Evolutionary conservation across 495 filamentous ascomycete species (phyloP), one percentile per base, ranked within the genome.

Genomic region (Chaetomidium leptoderma): DNA sequence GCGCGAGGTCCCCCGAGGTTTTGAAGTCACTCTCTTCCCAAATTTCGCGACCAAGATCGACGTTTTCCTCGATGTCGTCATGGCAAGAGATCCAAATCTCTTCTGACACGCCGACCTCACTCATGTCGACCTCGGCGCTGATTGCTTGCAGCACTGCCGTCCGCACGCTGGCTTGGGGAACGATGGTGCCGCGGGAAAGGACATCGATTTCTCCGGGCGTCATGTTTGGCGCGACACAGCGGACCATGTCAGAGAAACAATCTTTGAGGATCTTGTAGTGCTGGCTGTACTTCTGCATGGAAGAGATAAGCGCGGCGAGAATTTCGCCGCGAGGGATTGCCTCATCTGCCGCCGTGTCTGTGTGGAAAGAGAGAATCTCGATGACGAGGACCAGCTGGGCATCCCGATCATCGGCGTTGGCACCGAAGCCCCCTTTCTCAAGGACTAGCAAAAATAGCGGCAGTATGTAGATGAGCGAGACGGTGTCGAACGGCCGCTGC

Each of bases 191-290:
- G 49, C 81, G 74, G 11, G 91, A 76, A 11, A 97, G 81, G 16
- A 86, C 82, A 3, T 74, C 70, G 21, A 90, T 84, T 70, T 98
- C 93, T 7, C 77, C 66, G 19, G 76, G 58, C 56, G 63, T 83
- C 49, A 96, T 90, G 48, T 88, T 92, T 2, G 84, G 79, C 1
- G 90, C 83, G 48, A 96, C 78, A 54, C 83, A 90, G 53, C 90
- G 82, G 61, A 88, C 87, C 66, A 93, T 80, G 70, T 96, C 90
- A 27, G 84, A 76, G 45, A 98, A 78, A 60, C 89, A 95, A 69
- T 97, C 95, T 69, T 95, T 96, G 70, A 96, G 83, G 35, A 90
- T 72, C 70, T 93, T 95, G 74, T 96, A 96, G 69, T 97, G 95
- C 54, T 95, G 89, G 40, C 83, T 87, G 68, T 92, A 97, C 62